phyloP scores from a whole-genome alignment of 305 asterid species.

The Solanum hybrid region DNA sequence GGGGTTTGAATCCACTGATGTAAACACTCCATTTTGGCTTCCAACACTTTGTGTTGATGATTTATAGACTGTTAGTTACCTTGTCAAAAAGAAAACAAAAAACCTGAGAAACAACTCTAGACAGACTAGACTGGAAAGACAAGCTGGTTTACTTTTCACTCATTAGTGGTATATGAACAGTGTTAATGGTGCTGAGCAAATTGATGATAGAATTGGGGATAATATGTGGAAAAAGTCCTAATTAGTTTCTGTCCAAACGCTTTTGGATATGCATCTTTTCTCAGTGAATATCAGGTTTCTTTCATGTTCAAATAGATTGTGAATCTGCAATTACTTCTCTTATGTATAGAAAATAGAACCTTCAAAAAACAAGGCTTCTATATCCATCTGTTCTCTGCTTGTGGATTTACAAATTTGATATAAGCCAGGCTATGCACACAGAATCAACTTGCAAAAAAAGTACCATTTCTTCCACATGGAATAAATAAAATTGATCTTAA shows the following conservation, averaged over 20 bases:
- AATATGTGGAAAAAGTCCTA: background rate
- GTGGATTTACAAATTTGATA: background rate
- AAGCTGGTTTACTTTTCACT: background rate
- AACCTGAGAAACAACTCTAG: background rate
- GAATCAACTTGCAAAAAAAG: background rate
- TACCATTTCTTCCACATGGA: background rate
- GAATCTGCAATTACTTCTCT: background rate
- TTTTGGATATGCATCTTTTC: background rate
- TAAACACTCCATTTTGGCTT: background rate
- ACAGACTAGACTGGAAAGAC: background rate
- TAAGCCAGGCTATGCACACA: background rate
- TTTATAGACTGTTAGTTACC: background rate
- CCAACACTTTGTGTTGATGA: background rate
- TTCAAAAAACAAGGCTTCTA: background rate
- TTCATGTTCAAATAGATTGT: background rate
- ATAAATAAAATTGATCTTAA: background rate
- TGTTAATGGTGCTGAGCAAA: background rate
- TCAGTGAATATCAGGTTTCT: background rate
- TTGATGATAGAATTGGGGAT: background rate
- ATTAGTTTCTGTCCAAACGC: background rate
- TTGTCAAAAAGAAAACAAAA: background rate
- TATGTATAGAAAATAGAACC: background rate
- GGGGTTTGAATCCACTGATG: background rate
- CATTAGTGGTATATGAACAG: background rate
- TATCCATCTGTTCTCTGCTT: background rate